A percentile compares a stretch with the other conserved stretches of the same genome.
Evolutionary conservation across 2,329 filamentous ascomycete genomes (phyloP).

Genomic region (Alternaria incomplexa): DNA sequence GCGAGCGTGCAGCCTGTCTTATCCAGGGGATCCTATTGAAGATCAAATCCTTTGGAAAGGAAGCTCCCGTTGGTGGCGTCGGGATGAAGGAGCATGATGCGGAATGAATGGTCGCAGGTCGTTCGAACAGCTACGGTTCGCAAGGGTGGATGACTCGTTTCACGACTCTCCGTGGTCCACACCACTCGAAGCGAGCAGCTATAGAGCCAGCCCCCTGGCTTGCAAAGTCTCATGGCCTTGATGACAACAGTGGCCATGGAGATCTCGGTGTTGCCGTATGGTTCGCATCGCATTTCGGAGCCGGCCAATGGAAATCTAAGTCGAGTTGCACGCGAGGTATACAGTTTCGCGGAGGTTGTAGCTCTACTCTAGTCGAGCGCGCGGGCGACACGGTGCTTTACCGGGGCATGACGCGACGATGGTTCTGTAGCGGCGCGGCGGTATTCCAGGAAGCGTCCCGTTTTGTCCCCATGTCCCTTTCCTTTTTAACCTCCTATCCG

Average conservation of each 20-base stretch:
- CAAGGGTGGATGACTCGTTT: conserved; percentile 2
- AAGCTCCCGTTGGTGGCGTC: conserved; percentile 10
- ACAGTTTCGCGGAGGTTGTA: background rate
- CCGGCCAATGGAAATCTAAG: background rate
- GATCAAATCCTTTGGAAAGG: conserved; percentile 1
- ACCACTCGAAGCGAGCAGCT: conserved; percentile 7
- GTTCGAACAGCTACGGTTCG: background rate
- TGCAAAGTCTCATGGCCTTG: conserved; percentile 7
- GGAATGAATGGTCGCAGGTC: background rate
- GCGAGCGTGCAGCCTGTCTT: background rate
- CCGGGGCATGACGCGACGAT: conserved; percentile 1
- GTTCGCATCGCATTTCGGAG: conserved; percentile 8
- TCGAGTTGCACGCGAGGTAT: background rate
- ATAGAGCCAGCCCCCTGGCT: background rate
- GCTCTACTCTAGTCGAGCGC: background rate
- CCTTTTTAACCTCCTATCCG: conserved; percentile 4
- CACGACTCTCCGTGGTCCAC: background rate
- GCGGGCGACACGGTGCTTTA: background rate
- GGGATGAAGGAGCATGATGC: background rate
- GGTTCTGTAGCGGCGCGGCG: conserved; percentile 1
- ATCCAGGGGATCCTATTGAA: background rate
- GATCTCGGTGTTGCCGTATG: conserved; percentile 11
- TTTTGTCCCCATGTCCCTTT: background rate
- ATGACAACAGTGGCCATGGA: conserved; percentile 1
- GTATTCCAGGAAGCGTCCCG: background rate